phyloP scores from a whole-genome alignment of 2,329 filamentous ascomycete species.

The Exophiala xenobiotica region DNA sequence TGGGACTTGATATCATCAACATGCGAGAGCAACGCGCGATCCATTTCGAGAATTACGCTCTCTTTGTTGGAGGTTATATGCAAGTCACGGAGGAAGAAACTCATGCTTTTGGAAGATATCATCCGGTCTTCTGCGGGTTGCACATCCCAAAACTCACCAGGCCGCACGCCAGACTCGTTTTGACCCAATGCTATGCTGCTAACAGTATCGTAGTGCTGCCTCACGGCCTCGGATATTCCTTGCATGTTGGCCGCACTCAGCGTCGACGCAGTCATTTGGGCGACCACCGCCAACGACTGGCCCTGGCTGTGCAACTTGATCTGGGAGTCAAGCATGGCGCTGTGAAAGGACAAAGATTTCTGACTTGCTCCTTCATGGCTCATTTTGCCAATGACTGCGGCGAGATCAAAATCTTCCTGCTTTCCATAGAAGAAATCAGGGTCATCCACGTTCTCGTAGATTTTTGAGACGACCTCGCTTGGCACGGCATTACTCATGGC shows the following conservation, averaged over 20 bases:
- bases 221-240: constrained; percentile 76
- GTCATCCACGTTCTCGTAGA: constrained; percentile 92
- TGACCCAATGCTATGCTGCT: background rate
- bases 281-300: constrained; percentile 50
- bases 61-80: constrained; percentile 13
- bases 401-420: constrained; percentile 71
- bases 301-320: constrained; percentile 59
- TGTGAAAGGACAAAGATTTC: constrained; percentile 85
- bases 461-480: constrained; percentile 69
- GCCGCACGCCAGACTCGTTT: background rate
- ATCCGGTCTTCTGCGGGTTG: constrained; percentile 1
- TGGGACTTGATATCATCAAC: background rate
- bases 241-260: constrained; percentile 79
- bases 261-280: constrained; percentile 30
- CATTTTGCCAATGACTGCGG: constrained; percentile 74
- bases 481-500: constrained; percentile 55
- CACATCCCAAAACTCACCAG: constrained; percentile 10
- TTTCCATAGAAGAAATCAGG: constrained; percentile 95
- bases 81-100: constrained; percentile 13
- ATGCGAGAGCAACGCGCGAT: constrained; percentile 10
- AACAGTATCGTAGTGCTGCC: constrained; percentile 40
- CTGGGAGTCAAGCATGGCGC: constrained; percentile 85
- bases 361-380: constrained; percentile 86
- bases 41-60: constrained; percentile 8
- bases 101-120: background rate